These are phyloP conservation scores for Fusarium humuli DNA, from an alignment of 2,329 filamentous ascomycete genomes.

Conservation along the genomic window DNA sequence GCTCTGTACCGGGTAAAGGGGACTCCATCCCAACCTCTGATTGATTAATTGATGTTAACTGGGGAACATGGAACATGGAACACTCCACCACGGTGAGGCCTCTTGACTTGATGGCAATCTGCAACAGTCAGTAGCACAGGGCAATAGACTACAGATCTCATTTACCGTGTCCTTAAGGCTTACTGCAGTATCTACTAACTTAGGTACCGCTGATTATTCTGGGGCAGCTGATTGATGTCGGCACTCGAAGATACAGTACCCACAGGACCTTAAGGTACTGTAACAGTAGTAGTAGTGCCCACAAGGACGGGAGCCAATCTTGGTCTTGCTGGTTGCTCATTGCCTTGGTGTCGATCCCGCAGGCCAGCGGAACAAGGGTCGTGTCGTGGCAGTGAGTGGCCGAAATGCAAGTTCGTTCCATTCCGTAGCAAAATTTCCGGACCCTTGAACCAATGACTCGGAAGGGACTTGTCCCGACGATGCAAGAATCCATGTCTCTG, in stretches of 20 bases:
- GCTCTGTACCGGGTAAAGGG: background rate
- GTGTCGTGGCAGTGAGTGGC: constrained; percentile 8
- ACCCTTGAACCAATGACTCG: constrained; percentile 20
- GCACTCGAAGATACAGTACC: constrained; percentile 14
- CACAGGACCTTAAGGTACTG: background rate
- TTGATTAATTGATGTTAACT: background rate
- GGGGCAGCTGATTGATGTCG: constrained; percentile 19
- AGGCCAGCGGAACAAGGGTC: constrained; percentile 22
- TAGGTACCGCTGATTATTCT: background rate
- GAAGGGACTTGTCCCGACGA: constrained; percentile 17
- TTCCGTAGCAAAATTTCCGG: constrained; percentile 21
- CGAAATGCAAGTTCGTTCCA: constrained; percentile 4
- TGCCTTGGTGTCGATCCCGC: constrained; percentile 40
- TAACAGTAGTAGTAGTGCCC: constrained; percentile 7
- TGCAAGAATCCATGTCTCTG: constrained; percentile 29
- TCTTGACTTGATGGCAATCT: background rate
- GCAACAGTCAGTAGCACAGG: background rate
- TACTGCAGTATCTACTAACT: background rate
- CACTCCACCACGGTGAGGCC: background rate
- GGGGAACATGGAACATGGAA: background rate
- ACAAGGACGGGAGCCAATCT: constrained; percentile 32
- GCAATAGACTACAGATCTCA: background rate
- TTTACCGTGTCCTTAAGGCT: background rate
- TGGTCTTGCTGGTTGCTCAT: constrained; percentile 20
- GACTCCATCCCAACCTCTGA: background rate